Conservation (phyloP, 2,329 filamentous ascomycete genomes). For the Hymenotorrendiella dingleyae region DNA sequence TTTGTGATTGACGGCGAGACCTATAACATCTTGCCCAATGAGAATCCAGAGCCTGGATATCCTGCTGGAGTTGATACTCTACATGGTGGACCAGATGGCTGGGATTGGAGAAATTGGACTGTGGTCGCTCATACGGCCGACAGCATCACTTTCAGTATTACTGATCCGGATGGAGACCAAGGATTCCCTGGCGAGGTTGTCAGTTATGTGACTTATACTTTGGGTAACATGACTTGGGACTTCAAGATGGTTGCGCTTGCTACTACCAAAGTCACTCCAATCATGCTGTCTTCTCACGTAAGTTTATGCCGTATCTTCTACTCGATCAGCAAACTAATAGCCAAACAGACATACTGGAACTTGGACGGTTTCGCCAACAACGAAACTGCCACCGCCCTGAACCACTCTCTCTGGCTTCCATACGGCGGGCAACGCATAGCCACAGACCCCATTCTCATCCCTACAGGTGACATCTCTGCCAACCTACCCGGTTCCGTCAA, state of each 20-base stretch:
- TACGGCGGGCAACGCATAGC: constrained; percentile 65
- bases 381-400: constrained; percentile 56
- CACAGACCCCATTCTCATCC: constrained; percentile 66
- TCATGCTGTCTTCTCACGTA: constrained; percentile 67
- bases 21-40: constrained; percentile 58
- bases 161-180: constrained; percentile 66
- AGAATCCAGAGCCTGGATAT: constrained; percentile 46
- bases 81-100: constrained; percentile 65
- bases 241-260: constrained; percentile 66
- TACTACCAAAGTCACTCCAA: constrained; percentile 70
- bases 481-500: constrained; percentile 64
- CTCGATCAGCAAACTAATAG: background rate
- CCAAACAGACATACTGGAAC: constrained; percentile 70
- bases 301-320: constrained; percentile 8
- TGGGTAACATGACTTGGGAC: constrained; percentile 62
- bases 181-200: constrained; percentile 76
- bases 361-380: constrained; percentile 73
- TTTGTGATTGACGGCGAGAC: constrained; percentile 60
- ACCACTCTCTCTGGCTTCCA: constrained; percentile 68
- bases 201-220: constrained; percentile 67
- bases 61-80: constrained; percentile 57
- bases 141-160: constrained; percentile 70
- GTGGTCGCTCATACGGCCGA: constrained; percentile 58
- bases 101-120: constrained; percentile 75
- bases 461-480: constrained; percentile 68